These are phyloP conservation scores for Globisporangium cylindrosporum DNA, from an alignment of 352 stramenopile genomes.

Conservation along the genomic window DNA sequence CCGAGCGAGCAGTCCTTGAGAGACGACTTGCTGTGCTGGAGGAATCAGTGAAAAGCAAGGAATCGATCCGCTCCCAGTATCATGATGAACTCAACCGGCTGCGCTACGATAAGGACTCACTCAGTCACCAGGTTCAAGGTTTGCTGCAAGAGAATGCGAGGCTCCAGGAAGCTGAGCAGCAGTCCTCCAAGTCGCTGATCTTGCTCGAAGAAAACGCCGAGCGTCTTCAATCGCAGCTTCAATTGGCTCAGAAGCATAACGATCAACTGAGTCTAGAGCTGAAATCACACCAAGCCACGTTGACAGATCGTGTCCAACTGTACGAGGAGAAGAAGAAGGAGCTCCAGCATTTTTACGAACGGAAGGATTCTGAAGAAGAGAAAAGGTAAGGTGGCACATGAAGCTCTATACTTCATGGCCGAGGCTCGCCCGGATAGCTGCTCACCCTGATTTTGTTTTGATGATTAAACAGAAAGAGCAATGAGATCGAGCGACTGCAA, in stretches of 20 bases:
- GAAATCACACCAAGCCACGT: slow-evolving; percentile 41
- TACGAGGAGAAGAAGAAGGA: slow-evolving; percentile 73
- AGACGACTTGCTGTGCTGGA: slow-evolving; percentile 34
- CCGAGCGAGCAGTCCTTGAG: slow-evolving; percentile 34
- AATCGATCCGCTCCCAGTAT: slow-evolving; percentile 19
- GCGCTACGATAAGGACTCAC: slow-evolving; percentile 15
- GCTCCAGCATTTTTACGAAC: slow-evolving; percentile 56
- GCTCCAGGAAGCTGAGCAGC: slow-evolving; percentile 36
- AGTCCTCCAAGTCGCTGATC: slow-evolving; percentile 27
- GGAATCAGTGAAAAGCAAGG: slow-evolving; percentile 30
- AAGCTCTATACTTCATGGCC: background rate
- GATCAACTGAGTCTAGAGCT: slow-evolving; percentile 59
- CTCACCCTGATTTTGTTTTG: slow-evolving; percentile 3
- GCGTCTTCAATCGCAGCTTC: slow-evolving; percentile 49
- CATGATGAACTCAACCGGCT: slow-evolving; percentile 39
- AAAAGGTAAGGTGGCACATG: slow-evolving; percentile 26
- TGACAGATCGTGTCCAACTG: slow-evolving; percentile 45
- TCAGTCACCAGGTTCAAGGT: slow-evolving; percentile 22
- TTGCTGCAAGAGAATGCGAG: slow-evolving; percentile 31
- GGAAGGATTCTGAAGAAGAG: slow-evolving; percentile 52
- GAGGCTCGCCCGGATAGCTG: background rate
- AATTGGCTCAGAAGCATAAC: slow-evolving; percentile 50
- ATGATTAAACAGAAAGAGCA: slow-evolving; percentile 33
- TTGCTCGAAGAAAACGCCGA: slow-evolving; percentile 34
- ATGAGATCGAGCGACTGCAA: slow-evolving; percentile 54